These are phyloP conservation scores for Crithidia thermophila DNA, from an alignment of 208 protist species.

Conservation along the genomic window DNA sequence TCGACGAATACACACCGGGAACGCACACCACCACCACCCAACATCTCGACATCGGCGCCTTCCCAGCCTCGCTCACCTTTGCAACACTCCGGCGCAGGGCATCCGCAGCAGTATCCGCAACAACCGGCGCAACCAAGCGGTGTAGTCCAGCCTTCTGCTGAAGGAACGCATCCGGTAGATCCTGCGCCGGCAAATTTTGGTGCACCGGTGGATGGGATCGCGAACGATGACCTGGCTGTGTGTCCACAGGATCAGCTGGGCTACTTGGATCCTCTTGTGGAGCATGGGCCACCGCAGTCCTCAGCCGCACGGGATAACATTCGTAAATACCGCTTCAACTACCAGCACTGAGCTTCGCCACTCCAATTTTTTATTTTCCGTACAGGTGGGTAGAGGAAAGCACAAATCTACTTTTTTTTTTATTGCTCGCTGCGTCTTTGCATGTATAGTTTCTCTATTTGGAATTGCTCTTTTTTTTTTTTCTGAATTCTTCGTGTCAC, in stretches of 20 bases:
- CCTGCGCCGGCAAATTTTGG: no score
- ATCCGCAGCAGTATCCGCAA: no score
- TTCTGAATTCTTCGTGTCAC: background rate
- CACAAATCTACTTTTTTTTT: background rate
- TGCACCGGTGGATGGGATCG: no score
- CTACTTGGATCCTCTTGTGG: slow-evolving; percentile 27
- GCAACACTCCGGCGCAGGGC: no score
- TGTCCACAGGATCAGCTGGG: background rate
- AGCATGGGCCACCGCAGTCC: slow-evolving; percentile 2
- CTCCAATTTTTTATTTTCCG: background rate
- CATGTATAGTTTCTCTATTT: slow-evolving; percentile 5
- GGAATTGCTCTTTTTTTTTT: slow-evolving; percentile 12
- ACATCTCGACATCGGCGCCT: no score
- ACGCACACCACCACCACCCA: no score
- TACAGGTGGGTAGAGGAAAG: background rate
- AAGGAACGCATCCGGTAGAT: no score
- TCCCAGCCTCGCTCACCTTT: no score
- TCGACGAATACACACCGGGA: no score
- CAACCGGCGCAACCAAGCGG: background rate
- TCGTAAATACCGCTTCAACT: slow-evolving; percentile 24
- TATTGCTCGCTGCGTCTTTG: background rate
- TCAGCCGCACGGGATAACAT: slow-evolving; percentile 1
- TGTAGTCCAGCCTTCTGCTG: no score
- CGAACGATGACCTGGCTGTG: background rate
- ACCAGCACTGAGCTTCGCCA: background rate